phyloP scores from a whole-genome alignment of 306 rosid species.

The Trifolium dubium region DNA sequence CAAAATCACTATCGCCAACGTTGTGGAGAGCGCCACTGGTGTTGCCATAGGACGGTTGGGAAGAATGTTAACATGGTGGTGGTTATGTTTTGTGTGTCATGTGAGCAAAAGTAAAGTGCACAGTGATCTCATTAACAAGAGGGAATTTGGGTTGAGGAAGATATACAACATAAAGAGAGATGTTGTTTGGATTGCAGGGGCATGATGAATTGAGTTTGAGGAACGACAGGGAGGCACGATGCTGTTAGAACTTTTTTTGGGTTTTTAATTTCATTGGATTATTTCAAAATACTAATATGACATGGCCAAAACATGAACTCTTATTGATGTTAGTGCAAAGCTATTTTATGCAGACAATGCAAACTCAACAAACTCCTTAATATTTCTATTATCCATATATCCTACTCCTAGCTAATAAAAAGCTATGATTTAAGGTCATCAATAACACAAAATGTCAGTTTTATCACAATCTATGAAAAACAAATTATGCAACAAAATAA shows the following conservation, averaged over 20 bases:
- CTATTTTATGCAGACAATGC: not conserved
- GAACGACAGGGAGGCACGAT: not conserved
- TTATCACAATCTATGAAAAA: slow-evolving; percentile 10
- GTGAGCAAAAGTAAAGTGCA: not conserved
- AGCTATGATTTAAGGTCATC: slow-evolving; percentile 25
- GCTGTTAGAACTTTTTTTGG: not conserved
- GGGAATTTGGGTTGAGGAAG: not conserved
- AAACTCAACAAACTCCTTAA: not conserved
- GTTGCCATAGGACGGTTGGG: too few species aligned
- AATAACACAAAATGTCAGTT: slow-evolving; percentile 9
- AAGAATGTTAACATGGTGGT: too few species aligned
- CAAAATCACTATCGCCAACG: too few species aligned
- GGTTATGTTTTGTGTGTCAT: not conserved
- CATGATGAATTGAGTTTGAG: not conserved
- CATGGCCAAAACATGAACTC: not conserved
- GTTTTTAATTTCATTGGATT: not conserved
- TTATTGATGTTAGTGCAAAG: slow-evolving; percentile 2
- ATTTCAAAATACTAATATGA: not conserved
- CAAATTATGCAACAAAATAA: slow-evolving; percentile 12
- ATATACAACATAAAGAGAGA: not conserved
- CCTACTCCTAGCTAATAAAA: not conserved
- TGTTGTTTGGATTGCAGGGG: not conserved
- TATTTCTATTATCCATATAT: not conserved
- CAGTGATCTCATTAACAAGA: not conserved
- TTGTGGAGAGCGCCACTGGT: too few species aligned